Conservation (phyloP, 164 flowering plant species). For the Nelumbo lutea region DNA sequence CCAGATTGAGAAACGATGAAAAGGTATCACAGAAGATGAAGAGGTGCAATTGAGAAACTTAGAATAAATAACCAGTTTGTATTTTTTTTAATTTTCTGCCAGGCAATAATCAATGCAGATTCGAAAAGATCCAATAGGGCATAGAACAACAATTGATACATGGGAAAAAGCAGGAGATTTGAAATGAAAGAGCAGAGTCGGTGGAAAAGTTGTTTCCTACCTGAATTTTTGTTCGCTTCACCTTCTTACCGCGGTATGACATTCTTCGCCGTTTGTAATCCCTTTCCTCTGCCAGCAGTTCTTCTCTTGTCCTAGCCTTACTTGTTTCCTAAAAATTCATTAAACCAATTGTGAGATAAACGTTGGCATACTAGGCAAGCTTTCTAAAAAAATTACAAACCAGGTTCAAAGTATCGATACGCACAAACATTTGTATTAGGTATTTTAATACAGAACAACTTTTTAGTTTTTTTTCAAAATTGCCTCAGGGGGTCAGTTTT, state of each 20-base stretch:
- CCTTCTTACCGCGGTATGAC: conserved; percentile 96
- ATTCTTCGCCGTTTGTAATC: conserved; percentile 96
- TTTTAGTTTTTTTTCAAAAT: too few relatives aligned
- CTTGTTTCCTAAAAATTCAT: conserved; percentile 36
- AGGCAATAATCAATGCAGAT: not conserved
- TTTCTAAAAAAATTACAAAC: not conserved
- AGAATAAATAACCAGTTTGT: not conserved
- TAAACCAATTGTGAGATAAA: not conserved
- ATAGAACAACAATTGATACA: not conserved
- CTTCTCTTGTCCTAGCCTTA: conserved; percentile 73
- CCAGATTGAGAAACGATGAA: not conserved
- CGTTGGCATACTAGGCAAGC: too few relatives aligned
- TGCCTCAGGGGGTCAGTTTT: too few relatives aligned
- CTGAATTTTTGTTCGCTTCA: conserved; percentile 65
- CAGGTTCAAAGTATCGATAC: not conserved
- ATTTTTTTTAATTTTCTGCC: too few relatives aligned
- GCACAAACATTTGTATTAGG: not conserved
- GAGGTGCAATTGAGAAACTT: not conserved
- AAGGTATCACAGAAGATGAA: not conserved
- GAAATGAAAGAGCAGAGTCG: not conserved
- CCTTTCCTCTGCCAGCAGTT: conserved; percentile 95
- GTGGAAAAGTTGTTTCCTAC: conserved; percentile 24
- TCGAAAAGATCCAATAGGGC: not conserved
- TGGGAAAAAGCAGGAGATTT: not conserved
- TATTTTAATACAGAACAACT: too few relatives aligned